These are phyloP conservation scores for Cajanus cajan DNA, from an alignment of 306 rosid species.

Conservation along the genomic window DNA sequence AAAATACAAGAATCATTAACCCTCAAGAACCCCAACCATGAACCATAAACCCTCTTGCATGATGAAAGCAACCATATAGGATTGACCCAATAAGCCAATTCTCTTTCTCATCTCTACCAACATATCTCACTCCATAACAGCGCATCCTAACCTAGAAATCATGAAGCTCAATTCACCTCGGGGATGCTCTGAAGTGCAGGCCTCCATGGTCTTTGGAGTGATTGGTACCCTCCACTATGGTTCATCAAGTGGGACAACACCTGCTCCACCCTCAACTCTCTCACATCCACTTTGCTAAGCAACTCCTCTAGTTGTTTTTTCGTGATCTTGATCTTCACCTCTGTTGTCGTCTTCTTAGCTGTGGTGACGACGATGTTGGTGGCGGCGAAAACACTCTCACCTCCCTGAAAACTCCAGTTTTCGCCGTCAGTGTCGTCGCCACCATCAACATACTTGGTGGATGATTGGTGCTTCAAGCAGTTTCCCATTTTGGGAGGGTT, in stretches of 20 bases:
- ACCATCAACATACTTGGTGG: slow-evolving; percentile 38
- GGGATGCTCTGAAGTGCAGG: slow-evolving; percentile 88
- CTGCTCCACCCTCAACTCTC: slow-evolving; percentile 59
- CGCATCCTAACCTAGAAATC: not conserved
- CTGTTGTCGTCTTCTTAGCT: slow-evolving; percentile 16
- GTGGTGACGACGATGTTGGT: not conserved
- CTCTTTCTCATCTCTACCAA: not conserved
- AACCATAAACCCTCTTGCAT: not conserved
- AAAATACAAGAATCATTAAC: not conserved
- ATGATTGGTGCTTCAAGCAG: slow-evolving; percentile 56
- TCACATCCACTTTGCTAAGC: slow-evolving; percentile 50
- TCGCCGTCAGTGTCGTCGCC: slow-evolving; percentile 25
- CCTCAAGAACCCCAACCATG: not conserved
- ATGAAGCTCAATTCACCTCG: slow-evolving; percentile 32
- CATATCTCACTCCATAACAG: not conserved
- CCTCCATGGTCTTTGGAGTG: slow-evolving; percentile 64
- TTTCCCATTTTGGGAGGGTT: slow-evolving; percentile 62
- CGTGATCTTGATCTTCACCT: slow-evolving; percentile 83
- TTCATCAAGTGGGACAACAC: slow-evolving; percentile 57
- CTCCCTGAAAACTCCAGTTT: slow-evolving; percentile 40
- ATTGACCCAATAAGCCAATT: slow-evolving; percentile 38
- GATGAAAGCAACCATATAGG: not conserved
- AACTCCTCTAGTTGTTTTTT: slow-evolving; percentile 74
- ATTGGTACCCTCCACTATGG: slow-evolving; percentile 33
- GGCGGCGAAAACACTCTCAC: not conserved